Percentiles rank a stretch among this genome's conserved stretches.
These are phyloP conservation scores for Quercus tomentella DNA, from an alignment of 331 rosid species.

Conservation along the genomic window DNA sequence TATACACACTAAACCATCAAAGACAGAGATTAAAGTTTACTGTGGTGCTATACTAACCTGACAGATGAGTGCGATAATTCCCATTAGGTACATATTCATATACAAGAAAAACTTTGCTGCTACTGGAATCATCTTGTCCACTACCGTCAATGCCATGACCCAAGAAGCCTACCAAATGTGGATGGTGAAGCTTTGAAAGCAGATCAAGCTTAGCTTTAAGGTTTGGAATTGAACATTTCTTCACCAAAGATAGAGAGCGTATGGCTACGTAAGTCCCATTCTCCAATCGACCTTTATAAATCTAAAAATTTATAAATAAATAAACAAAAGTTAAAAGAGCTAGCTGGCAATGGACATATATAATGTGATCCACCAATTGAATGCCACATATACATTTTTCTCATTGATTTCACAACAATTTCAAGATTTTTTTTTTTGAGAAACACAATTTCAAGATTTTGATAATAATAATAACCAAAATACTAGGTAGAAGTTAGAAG, in stretches of 20 bases:
- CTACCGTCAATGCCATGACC: constrained; percentile 69
- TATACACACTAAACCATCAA: not conserved
- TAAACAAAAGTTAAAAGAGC: constrained; percentile 1
- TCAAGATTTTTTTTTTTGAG: not conserved
- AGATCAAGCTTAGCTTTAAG: constrained; percentile 67
- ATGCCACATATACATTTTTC: not conserved
- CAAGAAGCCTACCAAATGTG: constrained; percentile 77
- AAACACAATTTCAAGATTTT: not conserved
- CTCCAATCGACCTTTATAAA: constrained; percentile 72
- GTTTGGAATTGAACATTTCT: constrained; percentile 63
- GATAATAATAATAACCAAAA: not conserved
- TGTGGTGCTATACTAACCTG: constrained; percentile 33
- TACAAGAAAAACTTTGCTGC: constrained; percentile 56
- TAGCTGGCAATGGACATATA: not conserved
- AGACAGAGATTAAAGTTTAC: not conserved
- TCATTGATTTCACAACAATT: not conserved
- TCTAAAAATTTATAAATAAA: constrained; percentile 37
- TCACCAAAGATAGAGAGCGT: constrained; percentile 43
- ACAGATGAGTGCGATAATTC: constrained; percentile 42
- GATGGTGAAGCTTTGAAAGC: constrained; percentile 88
- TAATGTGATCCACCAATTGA: not conserved
- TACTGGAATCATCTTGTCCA: constrained; percentile 48
- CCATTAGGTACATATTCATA: constrained; percentile 60
- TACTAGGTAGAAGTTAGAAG: not conserved
- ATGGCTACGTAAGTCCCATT: constrained; percentile 59